Conservation (phyloP, 2,329 filamentous ascomycete genomes). For the Pseudocercospora fuligena region DNA sequence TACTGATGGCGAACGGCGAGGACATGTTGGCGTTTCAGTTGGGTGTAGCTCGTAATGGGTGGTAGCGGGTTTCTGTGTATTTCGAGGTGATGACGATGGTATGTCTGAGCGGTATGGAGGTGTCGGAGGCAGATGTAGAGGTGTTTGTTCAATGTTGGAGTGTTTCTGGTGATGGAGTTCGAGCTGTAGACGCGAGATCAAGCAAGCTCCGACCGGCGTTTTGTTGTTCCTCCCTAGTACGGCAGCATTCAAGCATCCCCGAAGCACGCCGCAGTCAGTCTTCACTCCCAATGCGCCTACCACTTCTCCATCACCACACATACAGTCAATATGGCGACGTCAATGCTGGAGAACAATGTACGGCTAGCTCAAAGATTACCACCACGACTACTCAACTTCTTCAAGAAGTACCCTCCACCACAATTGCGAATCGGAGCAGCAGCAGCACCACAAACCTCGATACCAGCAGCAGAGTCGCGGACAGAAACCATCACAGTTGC, state of each 20-base stretch:
- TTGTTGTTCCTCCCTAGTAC: conserved; percentile 3
- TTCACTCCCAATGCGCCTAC: conserved; percentile 11
- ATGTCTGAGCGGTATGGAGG: background rate
- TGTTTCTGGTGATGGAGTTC: conserved; percentile 11
- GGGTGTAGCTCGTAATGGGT: background rate
- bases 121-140: background rate
- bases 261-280: conserved; percentile 13
- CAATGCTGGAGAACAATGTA: conserved; percentile 43
- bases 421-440: conserved; percentile 27
- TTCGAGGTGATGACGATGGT: background rate
- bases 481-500: conserved; percentile 50
- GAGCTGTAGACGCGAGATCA: background rate
- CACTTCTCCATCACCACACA: conserved; percentile 9
- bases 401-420: conserved; percentile 83
- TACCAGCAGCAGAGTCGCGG: conserved; percentile 34
- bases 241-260: conserved; percentile 11
- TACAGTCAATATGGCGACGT: conserved; percentile 20
- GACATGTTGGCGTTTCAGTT: conserved; percentile 58
- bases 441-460: conserved; percentile 25
- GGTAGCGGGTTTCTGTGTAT: background rate
- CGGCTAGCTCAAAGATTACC: conserved; percentile 76
- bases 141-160: background rate
- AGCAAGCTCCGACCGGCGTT: background rate
- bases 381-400: conserved; percentile 78
- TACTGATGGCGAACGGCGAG: conserved; percentile 96